A percentile compares a stretch with the other conserved stretches of the same genome.
These are phyloP conservation scores for Penicillium thymicola DNA, from an alignment of 2,329 filamentous ascomycete species.

Conservation along the genomic window DNA sequence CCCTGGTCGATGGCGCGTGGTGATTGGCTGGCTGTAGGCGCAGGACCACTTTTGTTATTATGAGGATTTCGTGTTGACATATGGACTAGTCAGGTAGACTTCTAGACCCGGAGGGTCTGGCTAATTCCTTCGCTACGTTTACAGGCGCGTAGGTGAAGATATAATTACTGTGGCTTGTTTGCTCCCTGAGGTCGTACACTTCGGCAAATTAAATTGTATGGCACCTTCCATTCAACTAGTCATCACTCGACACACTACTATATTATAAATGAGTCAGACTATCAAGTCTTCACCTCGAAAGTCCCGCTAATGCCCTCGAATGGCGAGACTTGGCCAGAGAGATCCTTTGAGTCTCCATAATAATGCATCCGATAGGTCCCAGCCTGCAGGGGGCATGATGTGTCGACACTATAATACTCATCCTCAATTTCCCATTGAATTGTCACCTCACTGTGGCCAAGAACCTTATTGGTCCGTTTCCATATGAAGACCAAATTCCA, in stretches of 20 bases:
- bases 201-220: not conserved
- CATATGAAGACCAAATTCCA: slow-evolving; percentile 82
- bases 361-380: slow-evolving; percentile 79
- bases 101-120: not conserved
- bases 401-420: slow-evolving; percentile 45
- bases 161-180: not conserved
- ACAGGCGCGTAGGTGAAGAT: slow-evolving; percentile 1
- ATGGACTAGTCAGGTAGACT: not conserved
- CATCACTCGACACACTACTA: not conserved
- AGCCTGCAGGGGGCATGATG: slow-evolving; percentile 33
- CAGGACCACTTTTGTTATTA: slow-evolving; percentile 3
- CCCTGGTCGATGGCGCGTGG: not conserved
- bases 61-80: not conserved
- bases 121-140: not conserved
- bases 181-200: not conserved
- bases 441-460: slow-evolving; percentile 74
- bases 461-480: slow-evolving; percentile 65
- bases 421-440: slow-evolving; percentile 76
- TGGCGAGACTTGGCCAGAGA: slow-evolving; percentile 57
- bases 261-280: not conserved
- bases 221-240: not conserved
- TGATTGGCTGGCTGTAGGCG: slow-evolving; percentile 8
- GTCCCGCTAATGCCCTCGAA: slow-evolving; percentile 66
- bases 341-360: slow-evolving; percentile 74
- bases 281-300: slow-evolving; percentile 35